These are phyloP conservation scores for Globisporangium radiosum DNA, from an alignment of 352 stramenopile species.

Conservation along the genomic window DNA sequence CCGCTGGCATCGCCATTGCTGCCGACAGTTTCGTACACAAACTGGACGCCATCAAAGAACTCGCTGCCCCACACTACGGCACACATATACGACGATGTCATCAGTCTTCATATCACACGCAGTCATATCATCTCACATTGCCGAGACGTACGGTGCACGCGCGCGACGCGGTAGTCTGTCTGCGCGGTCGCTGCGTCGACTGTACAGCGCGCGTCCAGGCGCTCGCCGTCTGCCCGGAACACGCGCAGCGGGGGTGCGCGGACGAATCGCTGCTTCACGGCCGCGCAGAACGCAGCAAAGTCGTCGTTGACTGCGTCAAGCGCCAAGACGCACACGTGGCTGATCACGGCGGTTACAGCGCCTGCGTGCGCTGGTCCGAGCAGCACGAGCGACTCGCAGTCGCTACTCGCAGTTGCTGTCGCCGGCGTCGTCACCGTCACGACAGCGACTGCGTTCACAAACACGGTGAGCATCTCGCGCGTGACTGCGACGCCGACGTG, in stretches of 20 bases:
- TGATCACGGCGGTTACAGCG: conserved; percentile 18
- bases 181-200: conserved; percentile 26
- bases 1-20: conserved; percentile 4
- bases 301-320: conserved; percentile 5
- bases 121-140: too few species aligned
- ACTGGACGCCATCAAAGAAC: conserved; percentile 66
- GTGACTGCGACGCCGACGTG: conserved; percentile 11
- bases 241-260: conserved; percentile 33
- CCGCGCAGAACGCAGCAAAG: conserved; percentile 21
- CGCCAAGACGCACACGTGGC: conserved; percentile 38
- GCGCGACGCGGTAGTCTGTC: conserved; percentile 43
- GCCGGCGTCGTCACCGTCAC: conserved; percentile 2
- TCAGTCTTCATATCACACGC: background rate
- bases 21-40: conserved; percentile 40
- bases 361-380: conserved; percentile 10
- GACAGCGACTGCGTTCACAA: conserved; percentile 12
- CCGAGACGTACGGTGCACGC: conserved; percentile 40
- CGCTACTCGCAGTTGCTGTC: background rate
- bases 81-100: background rate
- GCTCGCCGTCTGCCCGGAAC: conserved; percentile 25
- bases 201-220: conserved; percentile 20
- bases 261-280: conserved; percentile 43
- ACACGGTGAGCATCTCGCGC: conserved; percentile 1
- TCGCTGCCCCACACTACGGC: conserved; percentile 60
- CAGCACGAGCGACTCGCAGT: conserved; percentile 9